Base-by-base conservation (phyloP, 768 basidiomycete species). In the Xerocomus spinulosus region DNA sequence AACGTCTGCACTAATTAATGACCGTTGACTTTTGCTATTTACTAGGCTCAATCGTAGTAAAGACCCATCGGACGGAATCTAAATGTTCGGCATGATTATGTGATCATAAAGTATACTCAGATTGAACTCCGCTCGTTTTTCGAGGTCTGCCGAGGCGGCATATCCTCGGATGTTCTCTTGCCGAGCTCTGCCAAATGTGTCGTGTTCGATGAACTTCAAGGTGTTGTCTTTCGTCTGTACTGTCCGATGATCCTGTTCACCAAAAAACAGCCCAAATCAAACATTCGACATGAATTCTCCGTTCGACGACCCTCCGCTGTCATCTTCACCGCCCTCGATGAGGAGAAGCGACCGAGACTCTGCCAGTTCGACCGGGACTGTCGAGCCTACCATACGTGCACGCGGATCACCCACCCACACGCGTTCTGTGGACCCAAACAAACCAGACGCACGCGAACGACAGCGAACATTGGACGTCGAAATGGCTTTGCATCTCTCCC, bases 391-490 rank as follows among this genome's bases (percentile, higher is more conserved):
- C 33, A 51, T 69, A 5, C 75, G 70, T 2, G 63, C 76, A 40
- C 75, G 83, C 20, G 75, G 73, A 47, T 86, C 86, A 1, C 85
- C 87, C 1, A 80, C 80, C 3, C 66, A 85, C 14, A 62, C 69
- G 1, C 78, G 85, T 35, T 75, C 85, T 9, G 76, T 78, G 51
- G 82, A 88, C 61, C 78, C 76, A 9, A 76, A 83, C 70, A 84
- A 89, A 60, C 81, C 85, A 0, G 80, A 87, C 44, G 81, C 80
- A 17, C 74, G 83, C 46, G 92, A 96, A 66, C 81, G 93, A 17
- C 93, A 97, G 72, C 79, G 87, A 29, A 83, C 90, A 6, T 89
- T 96, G 85, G 94, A 97, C 59, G 89, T 89, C 1, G 92, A 94
- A 59, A 91, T 92, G 87, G 90, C 87, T 44, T 77, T 89, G 62